Percentiles rank a stretch among this genome's conserved stretches.
phyloP scores from a whole-genome alignment of 1,139 yeast species.

The Blastobotrys malaysiensis region DNA sequence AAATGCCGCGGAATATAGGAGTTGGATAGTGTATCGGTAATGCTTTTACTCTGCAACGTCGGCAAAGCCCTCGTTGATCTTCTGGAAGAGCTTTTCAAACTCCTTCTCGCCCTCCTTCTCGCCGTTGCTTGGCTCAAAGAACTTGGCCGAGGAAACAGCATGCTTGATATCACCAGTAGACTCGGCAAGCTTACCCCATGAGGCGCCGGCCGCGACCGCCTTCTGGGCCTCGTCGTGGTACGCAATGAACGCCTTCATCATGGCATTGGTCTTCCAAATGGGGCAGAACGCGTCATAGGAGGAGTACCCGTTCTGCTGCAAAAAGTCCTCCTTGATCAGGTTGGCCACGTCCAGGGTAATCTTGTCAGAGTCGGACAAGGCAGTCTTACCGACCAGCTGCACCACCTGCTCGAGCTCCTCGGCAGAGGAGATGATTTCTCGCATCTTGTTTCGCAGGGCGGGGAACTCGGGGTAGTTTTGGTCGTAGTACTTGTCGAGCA shows the following conservation, averaged over 20 bases:
- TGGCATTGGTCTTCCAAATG: slow-evolving; percentile 95
- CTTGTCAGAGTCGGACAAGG: slow-evolving; percentile 92
- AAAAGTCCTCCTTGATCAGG: slow-evolving; percentile 92
- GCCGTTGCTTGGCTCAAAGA: slow-evolving; percentile 93
- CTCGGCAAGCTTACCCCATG: slow-evolving; percentile 89
- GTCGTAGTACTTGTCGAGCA: slow-evolving; percentile 81
- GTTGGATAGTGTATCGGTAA: background rate
- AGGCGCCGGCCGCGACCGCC: slow-evolving; percentile 90
- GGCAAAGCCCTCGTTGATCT: slow-evolving; percentile 85
- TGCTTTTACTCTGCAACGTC: slow-evolving; percentile 77
- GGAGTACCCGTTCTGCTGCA: slow-evolving; percentile 98
- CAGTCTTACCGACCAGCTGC: slow-evolving; percentile 97
- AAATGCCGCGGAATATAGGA: no score
- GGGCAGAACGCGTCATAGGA: slow-evolving; percentile 98
- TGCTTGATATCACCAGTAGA: slow-evolving; percentile 87
- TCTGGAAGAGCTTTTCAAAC: slow-evolving; percentile 67
- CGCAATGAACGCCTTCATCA: slow-evolving; percentile 91
- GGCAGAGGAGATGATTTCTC: slow-evolving; percentile 90
- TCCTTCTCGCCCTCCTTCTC: slow-evolving; percentile 68
- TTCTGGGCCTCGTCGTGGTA: slow-evolving; percentile 97
- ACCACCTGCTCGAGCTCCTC: slow-evolving; percentile 99
- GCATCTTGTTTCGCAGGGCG: slow-evolving; percentile 78
- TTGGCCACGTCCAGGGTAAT: slow-evolving; percentile 90
- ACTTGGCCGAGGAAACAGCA: slow-evolving; percentile 88
- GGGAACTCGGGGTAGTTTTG: slow-evolving; percentile 88